Evolutionary conservation across 1,284 basidiomycete genomes (phyloP).

Genomic region (Bjerkandera adusta): DNA sequence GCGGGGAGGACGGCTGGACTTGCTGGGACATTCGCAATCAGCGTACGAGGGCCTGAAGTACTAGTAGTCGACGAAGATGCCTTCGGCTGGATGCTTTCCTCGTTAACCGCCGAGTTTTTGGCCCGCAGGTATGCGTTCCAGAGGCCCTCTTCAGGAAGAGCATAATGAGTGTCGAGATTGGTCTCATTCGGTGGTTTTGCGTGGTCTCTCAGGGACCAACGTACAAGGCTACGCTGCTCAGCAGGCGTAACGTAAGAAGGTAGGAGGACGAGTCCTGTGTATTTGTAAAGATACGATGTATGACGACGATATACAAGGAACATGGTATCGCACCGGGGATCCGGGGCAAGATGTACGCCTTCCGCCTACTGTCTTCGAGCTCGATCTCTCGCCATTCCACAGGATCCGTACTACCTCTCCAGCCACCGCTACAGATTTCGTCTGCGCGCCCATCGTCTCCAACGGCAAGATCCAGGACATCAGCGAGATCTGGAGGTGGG

Average conservation of each 20-base stretch:
- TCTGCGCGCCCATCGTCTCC: not conserved
- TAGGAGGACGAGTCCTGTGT: slow-evolving; percentile 76
- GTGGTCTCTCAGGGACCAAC: slow-evolving; percentile 72
- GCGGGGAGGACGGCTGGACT: slow-evolving; percentile 44
- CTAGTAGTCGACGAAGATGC: slow-evolving; percentile 15
- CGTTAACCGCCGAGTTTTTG: slow-evolving; percentile 26
- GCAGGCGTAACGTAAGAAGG: slow-evolving; percentile 63
- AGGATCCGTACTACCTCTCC: slow-evolving; percentile 44
- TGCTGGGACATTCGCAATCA: slow-evolving; percentile 69
- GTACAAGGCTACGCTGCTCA: slow-evolving; percentile 65
- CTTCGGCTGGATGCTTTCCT: slow-evolving; percentile 37
- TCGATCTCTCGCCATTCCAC: slow-evolving; percentile 34
- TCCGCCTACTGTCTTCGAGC: slow-evolving; percentile 20
- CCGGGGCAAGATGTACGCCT: slow-evolving; percentile 49
- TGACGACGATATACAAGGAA: not conserved
- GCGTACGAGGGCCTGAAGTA: slow-evolving; percentile 52
- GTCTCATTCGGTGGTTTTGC: slow-evolving; percentile 80
- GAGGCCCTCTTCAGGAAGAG: slow-evolving; percentile 65
- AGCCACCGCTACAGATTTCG: slow-evolving; percentile 37
- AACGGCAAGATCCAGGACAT: slow-evolving; percentile 58
- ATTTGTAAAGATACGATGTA: slow-evolving; percentile 7
- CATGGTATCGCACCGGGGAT: slow-evolving; percentile 48
- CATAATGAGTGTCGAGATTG: slow-evolving; percentile 84
- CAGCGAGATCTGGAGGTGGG: slow-evolving; percentile 68
- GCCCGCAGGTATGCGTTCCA: slow-evolving; percentile 63